These are phyloP conservation scores for Filobasidium uniguttulatum DNA, from an alignment of 1,284 basidiomycete species.

Conservation along the genomic window DNA sequence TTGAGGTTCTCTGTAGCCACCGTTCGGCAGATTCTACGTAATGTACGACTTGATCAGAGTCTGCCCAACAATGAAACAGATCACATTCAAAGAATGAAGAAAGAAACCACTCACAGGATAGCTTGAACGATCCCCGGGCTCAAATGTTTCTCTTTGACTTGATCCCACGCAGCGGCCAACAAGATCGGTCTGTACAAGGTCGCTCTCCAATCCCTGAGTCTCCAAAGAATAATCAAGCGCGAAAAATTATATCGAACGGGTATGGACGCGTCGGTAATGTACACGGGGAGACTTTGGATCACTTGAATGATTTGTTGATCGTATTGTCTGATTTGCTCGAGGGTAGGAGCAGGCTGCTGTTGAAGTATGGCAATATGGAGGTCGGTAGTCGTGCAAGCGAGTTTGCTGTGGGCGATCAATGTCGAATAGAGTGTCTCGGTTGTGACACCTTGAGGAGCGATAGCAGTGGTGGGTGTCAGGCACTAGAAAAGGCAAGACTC, in stretches of 20 bases:
- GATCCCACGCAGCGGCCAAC: constrained; percentile 19
- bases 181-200: constrained; percentile 20
- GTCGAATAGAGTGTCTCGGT: constrained; percentile 17
- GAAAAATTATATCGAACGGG: constrained; percentile 15
- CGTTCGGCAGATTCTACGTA: constrained; percentile 12
- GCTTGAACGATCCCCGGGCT: constrained; percentile 12
- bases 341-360: constrained; percentile 13
- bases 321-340: constrained; percentile 18
- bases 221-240: constrained; percentile 14
- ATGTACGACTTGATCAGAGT: not conserved
- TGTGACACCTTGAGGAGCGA: constrained; percentile 8
- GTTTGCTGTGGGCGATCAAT: constrained; percentile 15
- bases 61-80: constrained; percentile 1
- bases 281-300: constrained; percentile 12
- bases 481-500: not conserved
- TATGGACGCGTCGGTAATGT: constrained; percentile 7
- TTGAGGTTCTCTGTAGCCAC: constrained; percentile 17
- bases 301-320: constrained; percentile 13
- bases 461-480: constrained; percentile 15
- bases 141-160: constrained; percentile 10
- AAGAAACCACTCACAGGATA: constrained; percentile 15
- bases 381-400: constrained; percentile 15
- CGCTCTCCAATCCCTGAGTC: constrained; percentile 16
- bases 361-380: constrained; percentile 18
- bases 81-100: not conserved